phyloP scores from a whole-genome alignment of 139 green algal genomes.

The Diplosphaera chodatii region DNA sequence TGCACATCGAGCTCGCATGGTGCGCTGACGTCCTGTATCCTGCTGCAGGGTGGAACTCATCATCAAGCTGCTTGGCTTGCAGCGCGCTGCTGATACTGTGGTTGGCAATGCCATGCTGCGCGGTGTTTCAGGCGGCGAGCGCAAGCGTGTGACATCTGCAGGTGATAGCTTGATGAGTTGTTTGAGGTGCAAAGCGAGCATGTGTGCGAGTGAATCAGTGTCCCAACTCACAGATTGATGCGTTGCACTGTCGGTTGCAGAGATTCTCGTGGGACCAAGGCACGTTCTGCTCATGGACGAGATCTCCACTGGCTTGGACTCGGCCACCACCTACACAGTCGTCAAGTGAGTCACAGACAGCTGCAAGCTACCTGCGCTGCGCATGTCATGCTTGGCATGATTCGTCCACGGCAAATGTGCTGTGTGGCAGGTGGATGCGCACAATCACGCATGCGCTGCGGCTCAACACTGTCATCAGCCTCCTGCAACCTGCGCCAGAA shows the following conservation, averaged over 20 bases:
- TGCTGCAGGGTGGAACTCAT: conserved; percentile 8
- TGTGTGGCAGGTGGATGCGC: conserved; percentile 15
- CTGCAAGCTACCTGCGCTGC: no score
- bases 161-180: not conserved
- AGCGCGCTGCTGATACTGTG: conserved; percentile 27
- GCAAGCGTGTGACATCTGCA: conserved; percentile 58
- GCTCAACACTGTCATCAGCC: conserved; percentile 51
- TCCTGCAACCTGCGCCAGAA: conserved; percentile 86
- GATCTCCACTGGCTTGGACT: conserved; percentile 51
- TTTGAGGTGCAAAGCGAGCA: no score
- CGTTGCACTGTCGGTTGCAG: conserved; percentile 2
- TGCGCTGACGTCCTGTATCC: no score
- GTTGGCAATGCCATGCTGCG: conserved; percentile 37
- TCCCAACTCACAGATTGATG: no score
- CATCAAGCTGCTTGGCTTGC: conserved; percentile 20
- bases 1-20: no score
- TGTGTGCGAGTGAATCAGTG: no score
- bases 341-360: conserved; percentile 13
- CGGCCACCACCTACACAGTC: conserved; percentile 67
- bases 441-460: conserved; percentile 27
- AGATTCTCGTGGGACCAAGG: conserved; percentile 53
- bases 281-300: conserved; percentile 30
- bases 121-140: conserved; percentile 60
- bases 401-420: no score
- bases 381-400: no score